Conservation (phyloP, 228 moss, liverwort and hornwort genomes). For the Sphagnum magellanicum region DNA sequence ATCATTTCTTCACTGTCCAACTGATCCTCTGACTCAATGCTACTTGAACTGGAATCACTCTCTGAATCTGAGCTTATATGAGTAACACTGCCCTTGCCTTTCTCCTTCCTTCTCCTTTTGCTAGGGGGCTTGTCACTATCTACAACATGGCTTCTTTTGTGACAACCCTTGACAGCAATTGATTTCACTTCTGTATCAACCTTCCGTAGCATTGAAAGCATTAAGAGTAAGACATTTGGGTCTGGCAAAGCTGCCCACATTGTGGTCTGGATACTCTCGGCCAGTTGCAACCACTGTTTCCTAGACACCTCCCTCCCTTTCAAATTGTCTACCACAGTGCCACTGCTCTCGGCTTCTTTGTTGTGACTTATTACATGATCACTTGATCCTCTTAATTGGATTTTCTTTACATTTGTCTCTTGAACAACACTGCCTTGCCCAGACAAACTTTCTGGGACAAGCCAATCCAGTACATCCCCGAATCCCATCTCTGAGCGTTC, state of each 20-base stretch:
- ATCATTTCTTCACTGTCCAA: constrained; percentile 32
- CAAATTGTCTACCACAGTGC: too few species aligned
- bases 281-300: constrained; percentile 47
- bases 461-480: neutral
- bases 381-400: too few species aligned
- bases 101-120: constrained; percentile 72
- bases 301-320: constrained; percentile 24
- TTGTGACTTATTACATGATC: too few species aligned
- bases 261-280: constrained; percentile 67
- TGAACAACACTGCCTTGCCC: neutral
- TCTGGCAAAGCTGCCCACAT: constrained; percentile 82
- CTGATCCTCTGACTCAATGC: constrained; percentile 11
- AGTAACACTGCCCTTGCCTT: constrained; percentile 24
- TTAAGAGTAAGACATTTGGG: constrained; percentile 66
- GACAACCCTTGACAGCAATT: constrained; percentile 9
- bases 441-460: too few species aligned
- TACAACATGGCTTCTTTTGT: constrained; percentile 28
- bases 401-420: constrained; percentile 6
- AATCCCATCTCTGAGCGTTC: neutral
- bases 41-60: constrained; percentile 15
- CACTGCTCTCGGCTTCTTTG: too few species aligned
- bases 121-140: constrained; percentile 11
- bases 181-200: constrained; percentile 6
- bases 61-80: constrained; percentile 2
- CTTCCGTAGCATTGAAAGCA: constrained; percentile 43